Base-by-base conservation (phyloP, 2,329 filamentous ascomycete genomes). In the Plectosphaerella sp. region DNA sequence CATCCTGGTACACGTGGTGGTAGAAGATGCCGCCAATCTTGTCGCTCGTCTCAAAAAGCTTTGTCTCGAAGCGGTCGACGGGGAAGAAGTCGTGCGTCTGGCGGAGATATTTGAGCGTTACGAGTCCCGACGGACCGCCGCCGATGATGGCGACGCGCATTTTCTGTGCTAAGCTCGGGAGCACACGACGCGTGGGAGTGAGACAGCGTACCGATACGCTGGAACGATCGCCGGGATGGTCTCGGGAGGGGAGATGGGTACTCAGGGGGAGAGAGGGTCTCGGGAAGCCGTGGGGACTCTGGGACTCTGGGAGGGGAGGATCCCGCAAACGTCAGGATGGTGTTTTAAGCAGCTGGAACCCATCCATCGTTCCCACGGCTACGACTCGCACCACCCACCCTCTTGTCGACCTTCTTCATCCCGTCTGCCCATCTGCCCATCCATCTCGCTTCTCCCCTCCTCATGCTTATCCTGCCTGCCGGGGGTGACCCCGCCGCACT, bases 1-100 rank as follows among this genome's bases (percentile, higher is more conserved):
- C 72, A 35, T 76, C 72, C 51, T 77, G 73, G 49, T 78, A 79
- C 4, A 70, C 65, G 5, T 73, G 70, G 52, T 76, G 69, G 20
- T 66, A 64, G 59, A 79, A 78, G 1, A 73, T 76, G 3, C 76
- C 76, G 3, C 75, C 76, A 45, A 79, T 64, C 0, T 67, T 63
- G 8, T 65, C 59, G 51, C 73, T 69, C 18, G 67, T 61, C 61
- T 79, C 76, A 39, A 78, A 78, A 3, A 79, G 60, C 5, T 66
- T 65, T 1, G 63, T 72, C 47, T 77, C 67, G 25, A 78, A 67
- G 3, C 66, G 67, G 0, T 64, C 57, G 0, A 68, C 62, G 4
- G 62, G 61, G 24, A 73, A 71, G 60, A 64, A 72, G 20, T 68
- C 47, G 41, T 72, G 70, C 0, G 71, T 69, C 4, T 67, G 66